These are phyloP conservation scores for Aquilaria malaccensis DNA, from an alignment of 345 rosid genomes.

Conservation along the genomic window DNA sequence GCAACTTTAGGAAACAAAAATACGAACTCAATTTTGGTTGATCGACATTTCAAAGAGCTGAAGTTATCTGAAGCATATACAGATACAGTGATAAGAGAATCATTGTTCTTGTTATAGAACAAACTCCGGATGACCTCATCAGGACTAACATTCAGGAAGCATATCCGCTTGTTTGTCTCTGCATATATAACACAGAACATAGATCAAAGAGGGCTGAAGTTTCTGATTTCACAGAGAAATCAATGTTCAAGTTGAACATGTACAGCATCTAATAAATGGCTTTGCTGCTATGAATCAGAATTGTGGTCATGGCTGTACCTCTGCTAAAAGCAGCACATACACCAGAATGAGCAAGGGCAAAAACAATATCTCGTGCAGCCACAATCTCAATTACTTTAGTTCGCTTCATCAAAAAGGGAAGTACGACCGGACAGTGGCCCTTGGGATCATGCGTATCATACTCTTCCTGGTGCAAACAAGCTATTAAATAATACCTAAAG, in stretches of 20 bases:
- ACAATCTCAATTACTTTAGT: slow-evolving; percentile 92
- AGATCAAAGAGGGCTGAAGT: not conserved
- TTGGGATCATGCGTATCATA: slow-evolving; percentile 96
- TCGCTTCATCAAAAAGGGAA: slow-evolving; percentile 87
- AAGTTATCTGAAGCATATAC: slow-evolving; percentile 91
- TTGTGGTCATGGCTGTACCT: slow-evolving; percentile 32
- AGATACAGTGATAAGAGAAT: slow-evolving; percentile 94
- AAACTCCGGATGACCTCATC: slow-evolving; percentile 92
- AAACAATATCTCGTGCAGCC: slow-evolving; percentile 87
- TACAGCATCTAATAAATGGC: not conserved
- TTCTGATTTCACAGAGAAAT: not conserved
- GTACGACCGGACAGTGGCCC: slow-evolving; percentile 66
- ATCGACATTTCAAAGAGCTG: slow-evolving; percentile 96
- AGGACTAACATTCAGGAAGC: slow-evolving; percentile 78
- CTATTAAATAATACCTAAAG: not conserved
- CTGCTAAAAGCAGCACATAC: slow-evolving; percentile 89
- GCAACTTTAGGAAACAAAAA: not conserved
- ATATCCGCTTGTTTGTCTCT: slow-evolving; percentile 82
- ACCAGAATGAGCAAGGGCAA: slow-evolving; percentile 96
- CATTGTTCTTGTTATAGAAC: slow-evolving; percentile 92
- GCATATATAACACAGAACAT: slow-evolving; percentile 20
- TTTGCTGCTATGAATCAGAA: not conserved
- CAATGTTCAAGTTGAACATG: not conserved
- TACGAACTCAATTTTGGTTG: slow-evolving; percentile 83
- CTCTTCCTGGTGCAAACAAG: slow-evolving; percentile 51